A percentile compares a stretch with the other conserved stretches of the same genome.
Conservation (phyloP, 2,329 filamentous ascomycete species). For the Cladophialophora exuberans region DNA sequence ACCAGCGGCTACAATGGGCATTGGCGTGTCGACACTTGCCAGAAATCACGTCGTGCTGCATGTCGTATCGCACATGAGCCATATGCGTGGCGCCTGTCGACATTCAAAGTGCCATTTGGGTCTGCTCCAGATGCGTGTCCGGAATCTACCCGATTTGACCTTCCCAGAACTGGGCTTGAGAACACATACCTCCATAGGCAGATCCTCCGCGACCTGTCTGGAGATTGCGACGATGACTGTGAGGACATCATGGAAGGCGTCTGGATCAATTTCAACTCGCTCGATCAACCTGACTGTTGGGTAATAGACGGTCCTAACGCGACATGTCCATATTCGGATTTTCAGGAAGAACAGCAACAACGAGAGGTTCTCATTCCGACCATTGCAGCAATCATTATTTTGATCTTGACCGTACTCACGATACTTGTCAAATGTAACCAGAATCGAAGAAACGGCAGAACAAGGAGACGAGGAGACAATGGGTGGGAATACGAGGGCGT, state of each 20-base stretch:
- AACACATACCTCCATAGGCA: conserved; percentile 61
- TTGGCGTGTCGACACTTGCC: conserved; percentile 64
- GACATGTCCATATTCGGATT: conserved; percentile 61
- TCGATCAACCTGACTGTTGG: conserved; percentile 64
- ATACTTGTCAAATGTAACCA: conserved; percentile 67
- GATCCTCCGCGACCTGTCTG: conserved; percentile 37
- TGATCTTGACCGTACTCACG: conserved; percentile 63
- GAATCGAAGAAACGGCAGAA: conserved; percentile 59
- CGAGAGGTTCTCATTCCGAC: conserved; percentile 62
- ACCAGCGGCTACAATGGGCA: conserved; percentile 48
- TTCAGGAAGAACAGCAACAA: conserved; percentile 47
- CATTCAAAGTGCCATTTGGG: conserved; percentile 46
- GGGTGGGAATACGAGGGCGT: conserved; percentile 72
- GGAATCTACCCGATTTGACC: conserved; percentile 53
- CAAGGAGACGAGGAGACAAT: conserved; percentile 53
- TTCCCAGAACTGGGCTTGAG: conserved; percentile 65
- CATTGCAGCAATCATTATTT: conserved; percentile 65
- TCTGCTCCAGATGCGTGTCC: conserved; percentile 54
- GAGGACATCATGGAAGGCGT: conserved; percentile 40
- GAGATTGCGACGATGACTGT: conserved; percentile 32
- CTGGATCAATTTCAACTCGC: conserved; percentile 65
- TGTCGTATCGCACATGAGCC: conserved; percentile 60
- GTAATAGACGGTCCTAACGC: conserved; percentile 58
- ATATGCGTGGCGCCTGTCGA: conserved; percentile 61
- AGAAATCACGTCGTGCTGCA: conserved; percentile 53